These are phyloP conservation scores for Trichoderma brevicompactum DNA, from an alignment of 2,329 filamentous ascomycete genomes.

Conservation along the genomic window DNA sequence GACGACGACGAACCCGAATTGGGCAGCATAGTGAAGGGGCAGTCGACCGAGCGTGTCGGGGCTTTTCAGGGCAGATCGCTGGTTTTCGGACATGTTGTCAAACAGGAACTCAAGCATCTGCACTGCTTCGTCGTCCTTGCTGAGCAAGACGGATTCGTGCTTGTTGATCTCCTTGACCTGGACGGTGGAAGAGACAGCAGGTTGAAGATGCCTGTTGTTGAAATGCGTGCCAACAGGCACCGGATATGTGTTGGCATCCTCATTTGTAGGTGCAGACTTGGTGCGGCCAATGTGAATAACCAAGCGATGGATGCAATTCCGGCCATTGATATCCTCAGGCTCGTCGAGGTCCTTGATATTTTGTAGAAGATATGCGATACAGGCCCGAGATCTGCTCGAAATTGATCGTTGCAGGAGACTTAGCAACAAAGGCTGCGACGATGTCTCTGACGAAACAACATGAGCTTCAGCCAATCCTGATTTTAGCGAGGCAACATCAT, in stretches of 20 bases:
- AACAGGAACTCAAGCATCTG: conserved; percentile 67
- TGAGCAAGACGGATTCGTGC: conserved; percentile 68
- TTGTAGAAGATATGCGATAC: conserved; percentile 71
- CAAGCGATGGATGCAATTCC: conserved; percentile 90
- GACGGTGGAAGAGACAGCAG: conserved; percentile 70
- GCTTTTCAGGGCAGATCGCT: conserved; percentile 68
- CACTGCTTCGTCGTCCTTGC: conserved; percentile 75
- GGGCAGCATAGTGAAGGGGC: conserved; percentile 90
- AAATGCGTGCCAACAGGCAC: conserved; percentile 58
- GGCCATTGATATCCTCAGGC: conserved; percentile 87
- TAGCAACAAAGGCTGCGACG: conserved; percentile 69
- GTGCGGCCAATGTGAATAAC: conserved; percentile 89
- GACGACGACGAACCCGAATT: conserved; percentile 91
- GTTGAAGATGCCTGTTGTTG: conserved; percentile 75
- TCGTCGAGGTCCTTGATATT: conserved; percentile 77
- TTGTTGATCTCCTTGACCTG: conserved; percentile 64
- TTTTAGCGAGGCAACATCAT: conserved; percentile 63
- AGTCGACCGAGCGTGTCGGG: conserved; percentile 81
- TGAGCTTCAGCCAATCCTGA: conserved; percentile 63
- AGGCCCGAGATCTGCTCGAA: conserved; percentile 68
- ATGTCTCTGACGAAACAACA: conserved; percentile 40
- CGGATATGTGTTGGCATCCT: conserved; percentile 56
- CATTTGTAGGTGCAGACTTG: conserved; percentile 54
- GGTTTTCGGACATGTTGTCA: conserved; percentile 67
- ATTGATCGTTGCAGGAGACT: conserved; percentile 81